A percentile compares a stretch with the other conserved stretches of the same genome.
phyloP scores from a whole-genome alignment of 2,329 filamentous ascomycete genomes.

The Neopestalotiopsis sp. region DNA sequence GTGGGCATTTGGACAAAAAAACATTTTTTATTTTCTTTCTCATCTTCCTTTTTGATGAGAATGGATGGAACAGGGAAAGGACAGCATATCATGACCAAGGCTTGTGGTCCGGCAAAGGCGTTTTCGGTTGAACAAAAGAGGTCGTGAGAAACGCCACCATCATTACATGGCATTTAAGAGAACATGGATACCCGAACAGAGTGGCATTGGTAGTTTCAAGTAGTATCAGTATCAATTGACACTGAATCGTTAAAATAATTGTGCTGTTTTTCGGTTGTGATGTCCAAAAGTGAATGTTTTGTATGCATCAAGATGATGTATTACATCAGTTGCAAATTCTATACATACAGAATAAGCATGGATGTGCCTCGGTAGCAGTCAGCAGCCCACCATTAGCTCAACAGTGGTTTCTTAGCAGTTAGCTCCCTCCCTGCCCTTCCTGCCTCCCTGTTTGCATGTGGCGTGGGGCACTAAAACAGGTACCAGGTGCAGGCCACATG shows the following conservation, averaged over 20 bases:
- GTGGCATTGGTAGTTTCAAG: background rate
- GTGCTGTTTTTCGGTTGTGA: background rate
- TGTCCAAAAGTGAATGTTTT: too few species aligned
- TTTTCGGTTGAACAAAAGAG: conserved; percentile 20
- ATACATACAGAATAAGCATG: background rate
- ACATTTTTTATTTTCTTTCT: conserved; percentile 20
- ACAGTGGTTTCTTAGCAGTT: background rate
- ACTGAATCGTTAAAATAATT: background rate
- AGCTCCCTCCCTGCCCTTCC: background rate
- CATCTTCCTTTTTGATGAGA: conserved; percentile 18
- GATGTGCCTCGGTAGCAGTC: background rate
- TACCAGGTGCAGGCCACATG: background rate
- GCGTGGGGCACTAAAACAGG: conserved; percentile 10
- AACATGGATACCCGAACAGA: conserved; percentile 7
- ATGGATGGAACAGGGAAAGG: conserved; percentile 23
- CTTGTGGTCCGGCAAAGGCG: conserved; percentile 18
- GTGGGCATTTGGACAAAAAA: conserved; percentile 33
- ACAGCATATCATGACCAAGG: conserved; percentile 21
- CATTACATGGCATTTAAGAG: conserved; percentile 12
- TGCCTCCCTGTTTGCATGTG: background rate
- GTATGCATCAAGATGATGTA: too few species aligned
- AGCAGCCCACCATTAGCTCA: background rate
- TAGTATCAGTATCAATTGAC: conserved; percentile 1
- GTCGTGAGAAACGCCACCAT: conserved; percentile 5
- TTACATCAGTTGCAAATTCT: too few species aligned